Evolutionary conservation across 257 asterid species (phyloP).

Genomic region (Gentiana straminea): DNA sequence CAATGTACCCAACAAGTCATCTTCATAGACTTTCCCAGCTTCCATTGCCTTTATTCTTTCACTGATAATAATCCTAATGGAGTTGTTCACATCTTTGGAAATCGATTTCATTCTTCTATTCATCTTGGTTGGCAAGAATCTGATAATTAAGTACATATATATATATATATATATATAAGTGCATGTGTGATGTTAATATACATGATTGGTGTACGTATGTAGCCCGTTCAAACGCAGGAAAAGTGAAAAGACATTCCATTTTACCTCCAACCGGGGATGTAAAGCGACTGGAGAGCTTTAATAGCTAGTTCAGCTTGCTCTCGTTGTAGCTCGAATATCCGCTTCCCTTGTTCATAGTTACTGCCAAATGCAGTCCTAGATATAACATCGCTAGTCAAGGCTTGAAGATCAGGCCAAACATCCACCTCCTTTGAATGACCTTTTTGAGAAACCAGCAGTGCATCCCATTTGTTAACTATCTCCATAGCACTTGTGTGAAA

Average conservation of each 20-base stretch:
- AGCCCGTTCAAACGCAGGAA: background rate
- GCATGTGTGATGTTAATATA: no score
- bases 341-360: constrained; percentile 3
- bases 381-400: no score
- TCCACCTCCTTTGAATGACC: background rate
- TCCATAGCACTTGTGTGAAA: constrained; percentile 2
- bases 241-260: no score
- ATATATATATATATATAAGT: background rate
- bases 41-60: background rate
- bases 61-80: background rate
- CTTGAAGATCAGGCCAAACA: no score
- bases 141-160: background rate
- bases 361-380: constrained; percentile 3
- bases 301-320: background rate
- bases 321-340: constrained; percentile 1
- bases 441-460: background rate
- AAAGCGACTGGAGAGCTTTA: background rate
- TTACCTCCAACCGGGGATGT: constrained; percentile 1
- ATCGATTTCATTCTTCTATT: constrained; percentile 5
- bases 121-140: constrained; percentile 1
- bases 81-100: background rate
- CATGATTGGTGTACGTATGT: no score
- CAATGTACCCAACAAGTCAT: constrained; percentile 1
- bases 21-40: background rate
- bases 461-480: constrained; percentile 5